Evolutionary conservation across 2,329 filamentous ascomycete genomes (phyloP).

Genomic region (Colletotrichum sansevieriae): DNA sequence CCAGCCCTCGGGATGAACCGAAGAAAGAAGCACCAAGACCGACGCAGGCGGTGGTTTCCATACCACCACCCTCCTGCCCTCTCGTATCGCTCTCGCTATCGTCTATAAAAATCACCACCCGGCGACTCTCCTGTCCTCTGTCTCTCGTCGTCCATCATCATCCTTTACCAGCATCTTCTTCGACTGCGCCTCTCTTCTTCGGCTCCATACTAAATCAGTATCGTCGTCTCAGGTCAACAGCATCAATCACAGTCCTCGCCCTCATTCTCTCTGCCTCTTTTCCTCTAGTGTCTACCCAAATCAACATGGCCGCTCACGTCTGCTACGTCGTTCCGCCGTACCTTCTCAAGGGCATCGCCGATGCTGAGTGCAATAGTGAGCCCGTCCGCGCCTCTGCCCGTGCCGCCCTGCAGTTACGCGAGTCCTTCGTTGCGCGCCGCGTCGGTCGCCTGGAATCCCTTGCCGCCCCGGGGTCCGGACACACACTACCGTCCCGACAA

Average conservation of each 20-base stretch:
- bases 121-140: neutral
- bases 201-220: neutral
- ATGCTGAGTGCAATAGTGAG: slow-evolving; percentile 54
- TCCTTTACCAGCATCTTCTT: neutral
- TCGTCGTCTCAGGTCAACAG: neutral
- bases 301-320: slow-evolving; percentile 36
- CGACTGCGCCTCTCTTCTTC: neutral
- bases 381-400: slow-evolving; percentile 53
- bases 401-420: slow-evolving; percentile 51
- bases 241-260: neutral
- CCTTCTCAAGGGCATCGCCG: slow-evolving; percentile 58
- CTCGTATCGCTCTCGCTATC: no score
- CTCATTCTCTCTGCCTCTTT: neutral
- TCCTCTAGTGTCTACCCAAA: neutral
- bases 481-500: slow-evolving; percentile 24
- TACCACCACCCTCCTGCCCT: no score
- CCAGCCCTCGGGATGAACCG: no score
- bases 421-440: slow-evolving; percentile 49
- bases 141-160: neutral
- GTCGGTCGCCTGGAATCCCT: slow-evolving; percentile 53
- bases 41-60: no score
- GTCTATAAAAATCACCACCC: no score
- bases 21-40: no score
- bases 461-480: slow-evolving; percentile 48
- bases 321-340: slow-evolving; percentile 62